Conservation (phyloP, 1,284 basidiomycete species). For the Fomitiporia mediterranea region DNA sequence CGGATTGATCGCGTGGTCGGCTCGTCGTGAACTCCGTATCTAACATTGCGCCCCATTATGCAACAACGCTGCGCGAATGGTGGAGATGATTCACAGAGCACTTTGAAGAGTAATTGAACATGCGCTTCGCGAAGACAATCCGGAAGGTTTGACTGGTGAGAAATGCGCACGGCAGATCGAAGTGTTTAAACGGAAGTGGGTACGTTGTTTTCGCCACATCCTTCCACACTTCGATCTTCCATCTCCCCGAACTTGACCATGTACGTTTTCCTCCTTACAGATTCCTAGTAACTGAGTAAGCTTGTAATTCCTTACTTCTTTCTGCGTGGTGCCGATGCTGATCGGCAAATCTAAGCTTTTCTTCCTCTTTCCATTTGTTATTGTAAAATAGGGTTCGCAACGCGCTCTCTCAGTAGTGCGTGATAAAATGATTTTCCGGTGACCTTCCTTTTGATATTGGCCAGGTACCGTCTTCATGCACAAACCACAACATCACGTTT, state of each 20-base stretch:
- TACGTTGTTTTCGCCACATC: too few species aligned
- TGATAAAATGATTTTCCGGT: background rate
- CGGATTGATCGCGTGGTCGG: conserved; percentile 50
- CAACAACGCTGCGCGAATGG: conserved; percentile 81
- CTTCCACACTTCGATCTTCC: too few species aligned
- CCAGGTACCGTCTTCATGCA: background rate
- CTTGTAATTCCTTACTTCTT: too few species aligned
- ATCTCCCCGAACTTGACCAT: too few species aligned
- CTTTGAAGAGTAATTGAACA: conserved; percentile 65
- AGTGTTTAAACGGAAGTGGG: conserved; percentile 77
- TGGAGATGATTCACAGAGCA: conserved; percentile 54
- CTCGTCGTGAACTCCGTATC: conserved; percentile 67
- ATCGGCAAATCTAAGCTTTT: background rate
- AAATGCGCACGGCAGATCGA: conserved; percentile 57
- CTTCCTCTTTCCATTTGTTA: conserved; percentile 51
- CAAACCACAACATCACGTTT: conserved; percentile 58
- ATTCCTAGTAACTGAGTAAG: conserved; percentile 41
- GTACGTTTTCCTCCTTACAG: conserved; percentile 25
- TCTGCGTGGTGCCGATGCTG: background rate
- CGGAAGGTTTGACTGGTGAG: conserved; percentile 40
- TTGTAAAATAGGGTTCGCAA: conserved; percentile 73
- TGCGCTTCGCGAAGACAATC: conserved; percentile 59
- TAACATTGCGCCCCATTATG: conserved; percentile 82
- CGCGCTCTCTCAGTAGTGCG: conserved; percentile 62
- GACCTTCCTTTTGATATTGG: conserved; percentile 7